A percentile compares a stretch with the other conserved stretches of the same genome.
Conservation (phyloP, 129 eudicot species). For the Helianthus tuberosus region DNA sequence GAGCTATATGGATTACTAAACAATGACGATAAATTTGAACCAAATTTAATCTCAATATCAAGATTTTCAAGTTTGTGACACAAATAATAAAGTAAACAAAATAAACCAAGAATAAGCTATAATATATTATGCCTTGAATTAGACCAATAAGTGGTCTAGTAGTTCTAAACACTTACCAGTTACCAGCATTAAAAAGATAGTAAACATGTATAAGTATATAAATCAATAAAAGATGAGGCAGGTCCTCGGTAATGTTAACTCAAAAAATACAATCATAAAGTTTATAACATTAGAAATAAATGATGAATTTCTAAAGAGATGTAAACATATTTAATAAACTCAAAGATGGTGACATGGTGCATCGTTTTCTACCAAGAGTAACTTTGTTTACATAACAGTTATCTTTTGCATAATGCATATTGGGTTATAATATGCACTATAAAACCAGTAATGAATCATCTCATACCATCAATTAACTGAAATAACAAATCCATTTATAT, state of each 20-base stretch:
- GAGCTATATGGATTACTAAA: not conserved
- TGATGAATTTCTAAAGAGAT: not conserved
- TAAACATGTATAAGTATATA: not conserved
- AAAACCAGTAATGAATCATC: not conserved
- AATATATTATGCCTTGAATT: not conserved
- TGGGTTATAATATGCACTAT: not conserved
- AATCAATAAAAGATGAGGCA: not conserved
- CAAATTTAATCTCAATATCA: not conserved
- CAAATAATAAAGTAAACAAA: not conserved
- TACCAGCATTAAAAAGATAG: not conserved
- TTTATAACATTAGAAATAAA: not conserved
- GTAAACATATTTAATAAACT: not conserved
- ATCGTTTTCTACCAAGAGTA: not conserved
- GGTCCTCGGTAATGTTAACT: not conserved
- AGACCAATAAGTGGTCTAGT: not conserved
- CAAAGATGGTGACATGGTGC: not conserved
- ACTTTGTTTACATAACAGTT: not conserved
- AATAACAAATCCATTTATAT: not conserved
- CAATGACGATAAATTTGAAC: not conserved
- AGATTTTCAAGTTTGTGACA: conserved; percentile 6
- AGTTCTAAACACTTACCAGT: not conserved
- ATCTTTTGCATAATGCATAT: not conserved
- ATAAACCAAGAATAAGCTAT: not conserved
- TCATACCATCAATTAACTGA: not conserved
- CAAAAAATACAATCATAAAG: not conserved